Percentiles rank a stretch among this genome's conserved stretches.
These are phyloP conservation scores for Candida multigemmis DNA, from an alignment of 805 yeast genomes.

Conservation along the genomic window DNA sequence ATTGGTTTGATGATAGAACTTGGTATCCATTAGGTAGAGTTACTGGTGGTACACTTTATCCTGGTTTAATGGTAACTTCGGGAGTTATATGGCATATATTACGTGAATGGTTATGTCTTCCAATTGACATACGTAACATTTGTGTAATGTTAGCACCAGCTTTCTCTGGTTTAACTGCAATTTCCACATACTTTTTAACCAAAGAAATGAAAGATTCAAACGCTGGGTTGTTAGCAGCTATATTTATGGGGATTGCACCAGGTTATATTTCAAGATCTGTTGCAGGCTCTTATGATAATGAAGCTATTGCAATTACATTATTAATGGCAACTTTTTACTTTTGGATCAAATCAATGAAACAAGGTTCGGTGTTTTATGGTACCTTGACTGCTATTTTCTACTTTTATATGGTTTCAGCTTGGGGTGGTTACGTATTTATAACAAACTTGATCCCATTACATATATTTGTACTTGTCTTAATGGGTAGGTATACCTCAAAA, in stretches of 20 bases:
- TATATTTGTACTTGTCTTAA: conserved; percentile 76
- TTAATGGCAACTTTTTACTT: conserved; percentile 91
- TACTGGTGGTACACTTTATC: conserved; percentile 97
- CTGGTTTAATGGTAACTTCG: conserved; percentile 97
- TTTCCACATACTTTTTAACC: conserved; percentile 80
- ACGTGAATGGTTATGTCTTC: conserved; percentile 54
- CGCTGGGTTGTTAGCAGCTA: conserved; percentile 88
- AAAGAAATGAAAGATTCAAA: conserved; percentile 81
- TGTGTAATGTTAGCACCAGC: conserved; percentile 97
- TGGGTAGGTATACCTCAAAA: conserved; percentile 87
- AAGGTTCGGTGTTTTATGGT: conserved; percentile 83
- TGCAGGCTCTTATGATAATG: conserved; percentile 98
- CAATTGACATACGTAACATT: conserved; percentile 89
- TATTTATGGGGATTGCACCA: conserved; percentile 95
- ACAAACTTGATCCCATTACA: conserved; percentile 96
- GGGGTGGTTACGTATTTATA: conserved; percentile 99
- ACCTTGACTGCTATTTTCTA: conserved; percentile 79
- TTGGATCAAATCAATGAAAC: conserved; percentile 91
- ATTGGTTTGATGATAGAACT: conserved; percentile 98
- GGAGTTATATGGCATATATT: conserved; percentile 78
- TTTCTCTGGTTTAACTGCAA: conserved; percentile 86
- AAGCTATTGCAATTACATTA: conserved; percentile 94
- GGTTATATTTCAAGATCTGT: conserved; percentile 98
- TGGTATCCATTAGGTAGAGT: conserved; percentile 99
- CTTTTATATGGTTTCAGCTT: conserved; percentile 98